Percentiles rank a stretch among this genome's conserved stretches.
Conservation (phyloP, 176 grass and related monocot genomes). For the Rhynchospora breviuscula region DNA sequence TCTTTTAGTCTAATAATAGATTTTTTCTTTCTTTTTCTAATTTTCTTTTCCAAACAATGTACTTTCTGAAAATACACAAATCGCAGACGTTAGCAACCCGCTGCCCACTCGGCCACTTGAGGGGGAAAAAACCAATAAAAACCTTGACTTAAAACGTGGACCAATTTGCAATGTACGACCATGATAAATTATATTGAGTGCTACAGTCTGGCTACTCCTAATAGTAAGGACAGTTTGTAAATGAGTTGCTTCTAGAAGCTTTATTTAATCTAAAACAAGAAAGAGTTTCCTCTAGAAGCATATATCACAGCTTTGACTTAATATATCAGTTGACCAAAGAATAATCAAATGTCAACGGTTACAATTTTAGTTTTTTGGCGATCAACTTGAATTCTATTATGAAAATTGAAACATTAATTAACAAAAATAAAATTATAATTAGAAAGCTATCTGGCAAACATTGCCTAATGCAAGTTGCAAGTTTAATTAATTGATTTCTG, state of each 20-base stretch:
- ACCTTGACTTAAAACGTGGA: not conserved
- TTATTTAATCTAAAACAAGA: not conserved
- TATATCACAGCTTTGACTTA: not conserved
- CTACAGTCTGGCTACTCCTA: not conserved
- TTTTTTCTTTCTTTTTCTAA: too few species aligned
- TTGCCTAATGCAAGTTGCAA: not conserved
- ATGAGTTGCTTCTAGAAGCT: not conserved
- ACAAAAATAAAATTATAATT: not conserved
- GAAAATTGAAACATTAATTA: not conserved
- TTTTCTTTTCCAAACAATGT: too few species aligned
- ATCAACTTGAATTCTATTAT: not conserved
- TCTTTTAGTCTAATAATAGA: too few species aligned
- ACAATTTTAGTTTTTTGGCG: not conserved
- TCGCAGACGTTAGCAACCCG: not conserved
- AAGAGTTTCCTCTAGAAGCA: not conserved
- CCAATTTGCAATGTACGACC: not conserved
- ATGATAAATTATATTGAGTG: not conserved
- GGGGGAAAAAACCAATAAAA: not conserved
- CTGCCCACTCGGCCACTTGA: not conserved
- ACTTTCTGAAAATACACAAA: too few species aligned
- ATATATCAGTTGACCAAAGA: not conserved
- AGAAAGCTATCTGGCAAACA: not conserved
- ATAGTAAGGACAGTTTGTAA: not conserved
- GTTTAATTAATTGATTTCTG: not conserved
- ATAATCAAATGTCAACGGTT: slow-evolving; percentile 1